Conservation (phyloP, 148 eudicot species). For the Rhododendron molle region DNA sequence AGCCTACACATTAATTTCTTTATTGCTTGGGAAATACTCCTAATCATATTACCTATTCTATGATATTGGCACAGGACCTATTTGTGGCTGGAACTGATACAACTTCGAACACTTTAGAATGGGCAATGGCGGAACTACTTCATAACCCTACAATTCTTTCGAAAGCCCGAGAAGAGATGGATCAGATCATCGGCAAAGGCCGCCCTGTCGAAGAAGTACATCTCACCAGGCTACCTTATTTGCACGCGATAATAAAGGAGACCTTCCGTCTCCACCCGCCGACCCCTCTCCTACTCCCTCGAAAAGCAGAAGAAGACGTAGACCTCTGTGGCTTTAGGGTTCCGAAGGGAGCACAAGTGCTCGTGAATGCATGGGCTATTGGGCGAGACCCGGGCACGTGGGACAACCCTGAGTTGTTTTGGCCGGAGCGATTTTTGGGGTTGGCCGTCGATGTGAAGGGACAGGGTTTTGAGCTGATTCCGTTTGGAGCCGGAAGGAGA, state of each 20-base stretch:
- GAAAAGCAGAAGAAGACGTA: not conserved
- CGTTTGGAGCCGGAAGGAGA: not conserved
- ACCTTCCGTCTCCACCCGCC: not conserved
- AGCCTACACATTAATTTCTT: not conserved
- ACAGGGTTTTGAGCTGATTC: not conserved
- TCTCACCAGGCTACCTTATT: not conserved
- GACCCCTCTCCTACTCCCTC: not conserved
- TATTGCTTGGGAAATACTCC: not conserved
- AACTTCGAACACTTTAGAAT: not conserved
- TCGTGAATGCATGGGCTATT: not conserved
- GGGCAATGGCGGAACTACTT: constrained; percentile 3
- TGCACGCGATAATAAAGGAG: not conserved
- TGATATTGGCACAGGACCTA: not conserved
- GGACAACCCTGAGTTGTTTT: not conserved
- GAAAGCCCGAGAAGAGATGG: not conserved
- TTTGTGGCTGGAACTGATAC: constrained; percentile 1
- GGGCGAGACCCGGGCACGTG: not conserved
- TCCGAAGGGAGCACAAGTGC: not conserved
- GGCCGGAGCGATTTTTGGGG: not conserved
- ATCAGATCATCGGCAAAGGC: not conserved
- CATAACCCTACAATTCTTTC: not conserved
- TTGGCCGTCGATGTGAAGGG: not conserved
- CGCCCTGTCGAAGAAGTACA: not conserved
- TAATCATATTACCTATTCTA: not conserved
- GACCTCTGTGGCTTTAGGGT: not conserved